Base-by-base conservation (phyloP, 179 eudicot species). In the Corrigiola litoralis region DNA sequence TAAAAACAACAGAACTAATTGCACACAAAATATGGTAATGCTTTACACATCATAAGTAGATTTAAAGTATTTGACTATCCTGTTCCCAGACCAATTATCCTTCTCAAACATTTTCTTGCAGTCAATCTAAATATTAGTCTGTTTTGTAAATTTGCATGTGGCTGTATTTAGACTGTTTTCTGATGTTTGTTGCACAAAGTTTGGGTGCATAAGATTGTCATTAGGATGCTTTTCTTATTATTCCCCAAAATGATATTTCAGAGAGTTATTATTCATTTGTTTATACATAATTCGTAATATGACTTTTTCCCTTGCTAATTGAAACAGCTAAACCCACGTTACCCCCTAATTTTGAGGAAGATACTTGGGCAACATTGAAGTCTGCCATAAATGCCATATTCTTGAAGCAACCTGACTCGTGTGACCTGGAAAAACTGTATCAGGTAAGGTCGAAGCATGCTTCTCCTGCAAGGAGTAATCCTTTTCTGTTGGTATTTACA, bases 371-470 rank as follows among this genome's bases (percentile, higher is more conserved):
- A 58, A 84, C 82, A 7, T 72, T 94, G 61, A 94, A 86, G 78
- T 88, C 92, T 17, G 99, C 99, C 50, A 88, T 94, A 60, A 88
- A 74, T 74, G 95, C 97, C 67, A 88, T 94, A 74, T 94, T 94
- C 77, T 74, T 88, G 75, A 94, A 91, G 84, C 95, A 85, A 72
- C 96, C 87, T 29, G 89, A 84, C 75, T 81, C 96, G 8, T 94
- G 99, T 68, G 90, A 88, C 72, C 73, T 83, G 69, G 99, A 94
- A 86, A 83, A 83, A 79, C 96, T 94, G 62, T 94, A 94, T 75
- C 92, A 83, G 96, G 99, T 88, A 47, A 28, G 37, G 49, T 41
- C 41, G 7, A 7, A 4, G 25, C n/a, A 53, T 7, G 40, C 33
- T 27, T 8, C 34, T 34, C 27, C 23, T 59, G 24, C 29, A 23